A percentile compares a stretch with the other conserved stretches of the same genome.
Evolutionary conservation across 2,329 filamentous ascomycete genomes (phyloP).

Genomic region (Clonostachys rhizophaga): DNA sequence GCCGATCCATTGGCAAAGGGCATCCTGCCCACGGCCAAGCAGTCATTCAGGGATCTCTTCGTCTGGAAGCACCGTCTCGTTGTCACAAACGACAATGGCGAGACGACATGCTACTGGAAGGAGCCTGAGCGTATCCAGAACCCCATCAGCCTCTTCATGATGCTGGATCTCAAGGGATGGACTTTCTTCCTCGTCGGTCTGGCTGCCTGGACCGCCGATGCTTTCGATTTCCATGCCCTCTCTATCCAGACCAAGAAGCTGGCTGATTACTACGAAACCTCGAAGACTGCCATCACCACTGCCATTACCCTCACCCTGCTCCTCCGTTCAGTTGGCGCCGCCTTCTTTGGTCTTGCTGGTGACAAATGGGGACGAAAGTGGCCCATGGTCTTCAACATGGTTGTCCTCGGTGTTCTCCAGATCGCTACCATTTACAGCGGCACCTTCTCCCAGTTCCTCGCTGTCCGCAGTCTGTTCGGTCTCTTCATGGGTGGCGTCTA

Average conservation of each 20-base stretch:
- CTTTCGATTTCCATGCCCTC: slow-evolving; percentile 79
- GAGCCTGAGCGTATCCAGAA: slow-evolving; percentile 62
- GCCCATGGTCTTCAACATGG: slow-evolving; percentile 79
- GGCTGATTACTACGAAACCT: slow-evolving; percentile 40
- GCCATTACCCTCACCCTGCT: slow-evolving; percentile 74
- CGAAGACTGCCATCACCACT: slow-evolving; percentile 64
- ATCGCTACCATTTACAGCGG: slow-evolving; percentile 72
- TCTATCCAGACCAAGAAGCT: slow-evolving; percentile 75
- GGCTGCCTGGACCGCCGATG: slow-evolving; percentile 73
- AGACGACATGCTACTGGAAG: slow-evolving; percentile 65
- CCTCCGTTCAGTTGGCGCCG: slow-evolving; percentile 70
- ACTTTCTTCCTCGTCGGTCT: slow-evolving; percentile 73
- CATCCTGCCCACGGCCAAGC: slow-evolving; percentile 58
- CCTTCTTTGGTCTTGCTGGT: slow-evolving; percentile 70
- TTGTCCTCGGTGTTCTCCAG: slow-evolving; percentile 62
- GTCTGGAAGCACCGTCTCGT: slow-evolving; percentile 71
- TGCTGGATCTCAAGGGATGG: slow-evolving; percentile 65
- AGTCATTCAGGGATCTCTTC: slow-evolving; percentile 61
- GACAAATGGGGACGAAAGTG: slow-evolving; percentile 80
- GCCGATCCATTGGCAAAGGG: slow-evolving; percentile 67
- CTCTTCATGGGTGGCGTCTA: slow-evolving; percentile 80
- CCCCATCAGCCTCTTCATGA: slow-evolving; percentile 62
- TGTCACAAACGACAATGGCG: slow-evolving; percentile 58
- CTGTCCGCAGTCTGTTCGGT: slow-evolving; percentile 68
- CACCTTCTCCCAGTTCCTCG: slow-evolving; percentile 72